Conservation (phyloP, 768 basidiomycete species). For the Amanita subjunquillea region DNA sequence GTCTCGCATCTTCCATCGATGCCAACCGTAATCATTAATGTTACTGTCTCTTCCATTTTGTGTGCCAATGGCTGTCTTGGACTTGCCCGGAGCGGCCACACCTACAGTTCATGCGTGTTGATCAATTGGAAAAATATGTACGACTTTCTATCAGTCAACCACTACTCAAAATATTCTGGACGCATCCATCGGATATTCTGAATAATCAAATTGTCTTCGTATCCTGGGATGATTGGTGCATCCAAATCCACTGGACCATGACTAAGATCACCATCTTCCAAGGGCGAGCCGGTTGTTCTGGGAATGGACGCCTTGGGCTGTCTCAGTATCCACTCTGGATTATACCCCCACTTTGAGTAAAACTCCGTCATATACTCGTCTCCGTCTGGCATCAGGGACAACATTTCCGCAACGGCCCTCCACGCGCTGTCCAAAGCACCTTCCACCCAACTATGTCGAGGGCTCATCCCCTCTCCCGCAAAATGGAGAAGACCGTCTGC, state of each 20-base stretch:
- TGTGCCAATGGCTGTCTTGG: too few relatives aligned
- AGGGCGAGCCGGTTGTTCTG: not conserved
- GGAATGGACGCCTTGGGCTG: not conserved
- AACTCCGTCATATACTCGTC: not conserved
- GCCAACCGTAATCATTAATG: too few relatives aligned
- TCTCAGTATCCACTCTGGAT: not conserved
- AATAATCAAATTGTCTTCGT: not conserved
- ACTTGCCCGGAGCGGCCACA: too few relatives aligned
- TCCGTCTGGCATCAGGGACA: not conserved
- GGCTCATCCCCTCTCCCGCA: constrained; percentile 25
- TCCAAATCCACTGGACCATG: too few relatives aligned
- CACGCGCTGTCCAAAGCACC: constrained; percentile 14
- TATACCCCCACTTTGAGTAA: not conserved
- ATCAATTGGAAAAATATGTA: too few relatives aligned
- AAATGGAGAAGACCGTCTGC: constrained; percentile 18
- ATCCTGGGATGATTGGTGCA: not conserved
- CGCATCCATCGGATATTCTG: not conserved
- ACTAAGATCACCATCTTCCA: not conserved
- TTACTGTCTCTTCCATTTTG: too few relatives aligned
- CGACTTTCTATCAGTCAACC: too few relatives aligned
- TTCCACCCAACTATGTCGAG: constrained; percentile 19
- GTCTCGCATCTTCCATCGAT: too few relatives aligned
- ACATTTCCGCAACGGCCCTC: constrained; percentile 12
- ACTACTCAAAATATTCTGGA: not conserved
- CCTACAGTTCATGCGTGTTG: too few relatives aligned